Percentiles rank a stretch among this genome's conserved stretches.
Conservation (phyloP, 306 rosid genomes). For the Calophaca sinica region DNA sequence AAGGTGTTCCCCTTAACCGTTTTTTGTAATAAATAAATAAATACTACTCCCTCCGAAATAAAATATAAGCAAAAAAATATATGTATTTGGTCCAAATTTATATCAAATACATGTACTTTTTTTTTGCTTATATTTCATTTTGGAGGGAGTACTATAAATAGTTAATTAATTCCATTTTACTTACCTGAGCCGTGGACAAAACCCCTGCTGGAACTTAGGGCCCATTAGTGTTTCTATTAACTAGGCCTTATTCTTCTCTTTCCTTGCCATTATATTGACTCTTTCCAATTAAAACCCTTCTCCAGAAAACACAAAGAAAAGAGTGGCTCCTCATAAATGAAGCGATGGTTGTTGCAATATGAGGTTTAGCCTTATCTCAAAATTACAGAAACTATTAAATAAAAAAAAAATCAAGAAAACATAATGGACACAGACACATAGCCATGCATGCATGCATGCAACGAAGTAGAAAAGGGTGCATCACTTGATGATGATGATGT, state of each 20-base stretch:
- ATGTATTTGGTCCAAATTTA: too few relatives aligned
- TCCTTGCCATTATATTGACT: constrained; percentile 13
- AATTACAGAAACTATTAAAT: not conserved
- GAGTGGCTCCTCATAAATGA: not conserved
- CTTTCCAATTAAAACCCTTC: not conserved
- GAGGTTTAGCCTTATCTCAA: constrained; percentile 1
- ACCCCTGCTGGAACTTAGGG: not conserved
- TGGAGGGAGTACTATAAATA: too few relatives aligned
- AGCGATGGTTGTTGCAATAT: not conserved
- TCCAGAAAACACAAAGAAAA: too few relatives aligned
- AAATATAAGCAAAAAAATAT: too few relatives aligned
- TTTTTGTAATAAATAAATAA: not conserved
- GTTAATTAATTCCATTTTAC: too few relatives aligned
- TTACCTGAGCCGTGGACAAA: not conserved
- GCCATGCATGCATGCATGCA: constrained; percentile 45
- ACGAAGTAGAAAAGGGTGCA: not conserved
- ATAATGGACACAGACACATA: not conserved
- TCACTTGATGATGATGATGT: not conserved
- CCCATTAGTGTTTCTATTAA: constrained; percentile 11
- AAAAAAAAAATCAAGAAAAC: not conserved
- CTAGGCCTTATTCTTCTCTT: not conserved
- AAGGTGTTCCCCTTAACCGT: not conserved
- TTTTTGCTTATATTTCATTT: too few relatives aligned
- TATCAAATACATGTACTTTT: too few relatives aligned
- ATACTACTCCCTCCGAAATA: not conserved